Percentiles rank a stretch among this genome's conserved stretches.
Conservation (phyloP, 2,329 filamentous ascomycete genomes). For the Cercospora sp. region DNA sequence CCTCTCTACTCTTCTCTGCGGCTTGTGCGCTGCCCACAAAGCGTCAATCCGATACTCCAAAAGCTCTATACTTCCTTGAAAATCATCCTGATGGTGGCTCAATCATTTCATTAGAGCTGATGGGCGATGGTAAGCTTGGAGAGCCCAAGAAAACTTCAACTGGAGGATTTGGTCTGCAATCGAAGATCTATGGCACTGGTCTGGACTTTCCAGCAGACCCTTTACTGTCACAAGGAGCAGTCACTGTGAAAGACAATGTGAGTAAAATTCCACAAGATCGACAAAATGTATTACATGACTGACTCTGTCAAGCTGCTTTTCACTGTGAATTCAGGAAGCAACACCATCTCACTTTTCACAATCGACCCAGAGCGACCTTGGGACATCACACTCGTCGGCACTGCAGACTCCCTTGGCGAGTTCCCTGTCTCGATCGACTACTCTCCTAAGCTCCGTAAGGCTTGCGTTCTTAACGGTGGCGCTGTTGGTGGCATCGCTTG, state of each 20-base stretch:
- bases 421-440: neutral
- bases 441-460: neutral
- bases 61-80: neutral
- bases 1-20: neutral
- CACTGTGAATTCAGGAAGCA: neutral
- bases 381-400: neutral
- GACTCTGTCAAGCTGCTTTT: neutral
- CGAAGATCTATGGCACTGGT: neutral
- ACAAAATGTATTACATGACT: neutral
- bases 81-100: neutral
- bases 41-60: neutral
- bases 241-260: neutral
- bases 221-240: neutral
- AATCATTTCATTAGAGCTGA: neutral
- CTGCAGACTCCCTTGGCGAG: neutral
- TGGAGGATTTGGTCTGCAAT: neutral
- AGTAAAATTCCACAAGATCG: neutral
- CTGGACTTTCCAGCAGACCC: neutral
- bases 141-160: neutral
- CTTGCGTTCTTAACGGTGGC: neutral
- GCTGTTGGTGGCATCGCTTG: neutral
- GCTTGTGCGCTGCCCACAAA: neutral
- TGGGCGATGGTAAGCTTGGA: neutral
- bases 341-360: neutral
- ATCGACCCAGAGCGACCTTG: neutral